Conservation (phyloP, 306 rosid species). For the Dalbergia cultrata region DNA sequence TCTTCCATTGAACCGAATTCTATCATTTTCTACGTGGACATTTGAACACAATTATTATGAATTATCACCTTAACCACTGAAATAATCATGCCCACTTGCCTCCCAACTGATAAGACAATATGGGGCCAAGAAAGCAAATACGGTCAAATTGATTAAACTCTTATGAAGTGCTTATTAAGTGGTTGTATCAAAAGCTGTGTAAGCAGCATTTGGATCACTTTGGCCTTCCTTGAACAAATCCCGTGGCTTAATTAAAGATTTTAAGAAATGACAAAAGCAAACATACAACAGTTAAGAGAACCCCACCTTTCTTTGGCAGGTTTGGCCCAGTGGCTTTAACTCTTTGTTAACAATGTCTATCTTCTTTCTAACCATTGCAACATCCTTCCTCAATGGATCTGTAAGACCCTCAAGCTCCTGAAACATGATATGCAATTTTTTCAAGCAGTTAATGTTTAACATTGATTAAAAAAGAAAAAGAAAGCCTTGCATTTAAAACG, state of each 20-base stretch:
- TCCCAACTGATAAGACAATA: slow-evolving; percentile 33
- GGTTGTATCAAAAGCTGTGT: slow-evolving; percentile 56
- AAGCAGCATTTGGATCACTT: slow-evolving; percentile 41
- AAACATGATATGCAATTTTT: slow-evolving; percentile 38
- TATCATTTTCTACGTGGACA: slow-evolving; percentile 43
- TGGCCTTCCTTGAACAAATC: slow-evolving; percentile 45
- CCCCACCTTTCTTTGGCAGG: slow-evolving; percentile 91
- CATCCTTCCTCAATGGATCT: slow-evolving; percentile 98
- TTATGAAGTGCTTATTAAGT: slow-evolving; percentile 24
- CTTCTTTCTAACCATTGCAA: slow-evolving; percentile 81
- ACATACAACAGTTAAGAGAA: slow-evolving; percentile 34
- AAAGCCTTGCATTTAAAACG: slow-evolving; percentile 18
- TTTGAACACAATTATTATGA: slow-evolving; percentile 47
- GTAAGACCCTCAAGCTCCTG: slow-evolving; percentile 92
- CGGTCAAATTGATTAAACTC: slow-evolving; percentile 44
- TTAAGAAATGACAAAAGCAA: slow-evolving; percentile 38
- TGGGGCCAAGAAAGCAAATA: slow-evolving; percentile 50
- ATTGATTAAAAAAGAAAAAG: not conserved
- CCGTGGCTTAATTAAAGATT: slow-evolving; percentile 32
- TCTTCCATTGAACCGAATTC: slow-evolving; percentile 4
- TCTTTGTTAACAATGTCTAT: slow-evolving; percentile 94
- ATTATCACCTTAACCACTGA: slow-evolving; percentile 45
- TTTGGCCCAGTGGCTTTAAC: slow-evolving; percentile 94
- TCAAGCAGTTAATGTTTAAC: slow-evolving; percentile 1
- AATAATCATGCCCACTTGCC: slow-evolving; percentile 41